These are phyloP conservation scores for Wallacemonas rigidus DNA, from an alignment of 208 protist species.

Conservation along the genomic window DNA sequence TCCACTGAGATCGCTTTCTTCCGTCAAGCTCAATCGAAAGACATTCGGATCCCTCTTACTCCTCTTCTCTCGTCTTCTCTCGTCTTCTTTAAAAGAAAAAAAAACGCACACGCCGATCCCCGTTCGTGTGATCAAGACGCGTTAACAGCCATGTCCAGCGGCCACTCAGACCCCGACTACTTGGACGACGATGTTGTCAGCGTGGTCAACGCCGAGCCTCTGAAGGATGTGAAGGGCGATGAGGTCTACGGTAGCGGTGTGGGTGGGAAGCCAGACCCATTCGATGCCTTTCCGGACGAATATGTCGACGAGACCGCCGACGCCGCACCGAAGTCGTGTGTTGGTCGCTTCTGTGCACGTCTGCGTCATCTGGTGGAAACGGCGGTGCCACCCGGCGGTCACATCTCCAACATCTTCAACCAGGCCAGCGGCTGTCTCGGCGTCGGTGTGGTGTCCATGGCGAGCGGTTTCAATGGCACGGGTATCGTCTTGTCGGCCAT, in stretches of 20 bases:
- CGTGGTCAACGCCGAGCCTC: conserved; percentile 7
- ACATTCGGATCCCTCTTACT: too few relatives aligned
- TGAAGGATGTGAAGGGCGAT: background rate
- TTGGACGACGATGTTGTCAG: background rate
- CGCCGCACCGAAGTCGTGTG: background rate
- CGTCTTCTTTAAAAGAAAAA: conserved; percentile 14
- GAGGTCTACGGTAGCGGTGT: background rate
- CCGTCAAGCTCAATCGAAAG: too few relatives aligned
- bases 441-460: conserved; percentile 60
- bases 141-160: conserved; percentile 8
- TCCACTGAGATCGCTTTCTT: too few relatives aligned
- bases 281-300: background rate
- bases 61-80: too few relatives aligned
- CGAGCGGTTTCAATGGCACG: conserved; percentile 53
- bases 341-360: background rate
- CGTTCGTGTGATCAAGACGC: background rate
- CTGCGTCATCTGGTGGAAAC: background rate
- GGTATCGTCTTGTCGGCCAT: conserved; percentile 49
- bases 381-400: conserved; percentile 52
- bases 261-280: background rate
- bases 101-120: background rate
- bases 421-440: conserved; percentile 57
- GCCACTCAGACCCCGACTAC: conserved; percentile 9
- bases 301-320: background rate
- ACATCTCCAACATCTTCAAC: conserved; percentile 62